phyloP scores from a whole-genome alignment of 257 asterid genomes.

The Echites panduratus region DNA sequence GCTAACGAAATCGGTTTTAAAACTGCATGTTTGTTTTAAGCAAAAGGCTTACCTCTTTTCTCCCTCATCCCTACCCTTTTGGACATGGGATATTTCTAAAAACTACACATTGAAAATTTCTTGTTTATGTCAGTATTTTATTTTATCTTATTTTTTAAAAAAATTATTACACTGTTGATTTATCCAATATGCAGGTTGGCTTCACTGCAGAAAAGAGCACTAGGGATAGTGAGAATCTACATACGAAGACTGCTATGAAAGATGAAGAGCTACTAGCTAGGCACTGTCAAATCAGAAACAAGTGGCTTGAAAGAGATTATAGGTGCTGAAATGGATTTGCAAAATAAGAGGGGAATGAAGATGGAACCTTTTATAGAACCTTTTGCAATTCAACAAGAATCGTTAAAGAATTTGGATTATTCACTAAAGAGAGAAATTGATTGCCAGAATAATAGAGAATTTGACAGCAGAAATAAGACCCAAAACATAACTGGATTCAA shows the following conservation, averaged over 20 bases:
- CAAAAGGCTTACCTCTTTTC: not conserved
- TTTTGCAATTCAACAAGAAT: not conserved
- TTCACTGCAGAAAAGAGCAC: not conserved
- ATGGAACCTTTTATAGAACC: not conserved
- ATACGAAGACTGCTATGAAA: not conserved
- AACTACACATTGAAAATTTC: not conserved
- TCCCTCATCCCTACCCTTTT: not conserved
- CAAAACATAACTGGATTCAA: not conserved
- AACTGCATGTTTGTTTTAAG: not conserved
- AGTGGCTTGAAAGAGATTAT: not conserved
- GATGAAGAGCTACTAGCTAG: not conserved
- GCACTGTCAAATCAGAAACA: not conserved
- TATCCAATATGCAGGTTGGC: conserved; percentile 3
- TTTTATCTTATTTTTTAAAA: too few relatives aligned
- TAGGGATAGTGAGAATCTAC: not conserved
- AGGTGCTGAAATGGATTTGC: not conserved
- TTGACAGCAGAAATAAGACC: not conserved
- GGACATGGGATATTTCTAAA: not conserved
- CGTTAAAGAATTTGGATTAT: not conserved
- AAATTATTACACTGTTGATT: not conserved
- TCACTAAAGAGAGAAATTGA: not conserved
- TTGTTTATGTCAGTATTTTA: not conserved
- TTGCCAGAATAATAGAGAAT: not conserved
- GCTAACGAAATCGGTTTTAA: not conserved
- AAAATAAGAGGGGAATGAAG: not conserved